Evolutionary conservation across 768 basidiomycete species (phyloP).

Genomic region (Boletus reticulatus): DNA sequence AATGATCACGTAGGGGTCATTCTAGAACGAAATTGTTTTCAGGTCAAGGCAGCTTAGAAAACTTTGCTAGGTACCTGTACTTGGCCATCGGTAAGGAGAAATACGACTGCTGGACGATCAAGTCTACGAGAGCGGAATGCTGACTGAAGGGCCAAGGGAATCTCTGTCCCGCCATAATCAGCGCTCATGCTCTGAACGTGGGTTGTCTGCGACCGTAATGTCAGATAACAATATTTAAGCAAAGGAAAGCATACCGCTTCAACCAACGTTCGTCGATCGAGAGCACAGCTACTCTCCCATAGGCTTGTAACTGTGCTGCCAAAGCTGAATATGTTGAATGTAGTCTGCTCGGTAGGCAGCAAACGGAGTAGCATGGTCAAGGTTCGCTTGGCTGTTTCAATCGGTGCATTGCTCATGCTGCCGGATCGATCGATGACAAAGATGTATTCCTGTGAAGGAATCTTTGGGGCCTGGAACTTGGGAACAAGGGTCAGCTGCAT

Average conservation of each 20-base stretch:
- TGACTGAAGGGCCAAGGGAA: slow-evolving; percentile 37
- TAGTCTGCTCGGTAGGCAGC: slow-evolving; percentile 41
- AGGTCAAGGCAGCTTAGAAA: background rate
- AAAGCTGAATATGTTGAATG: slow-evolving; percentile 62
- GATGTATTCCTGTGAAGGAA: slow-evolving; percentile 52
- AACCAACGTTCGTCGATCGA: slow-evolving; percentile 30
- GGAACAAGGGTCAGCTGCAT: slow-evolving; percentile 58
- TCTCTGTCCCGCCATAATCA: slow-evolving; percentile 52
- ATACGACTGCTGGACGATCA: slow-evolving; percentile 45
- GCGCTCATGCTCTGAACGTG: slow-evolving; percentile 42
- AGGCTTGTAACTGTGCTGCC: slow-evolving; percentile 31
- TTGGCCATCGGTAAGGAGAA: slow-evolving; percentile 60
- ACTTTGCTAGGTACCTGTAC: slow-evolving; percentile 25
- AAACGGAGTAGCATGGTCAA: slow-evolving; percentile 47
- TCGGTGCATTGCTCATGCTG: slow-evolving; percentile 45
- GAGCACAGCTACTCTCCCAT: slow-evolving; percentile 36
- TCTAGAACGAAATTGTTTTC: background rate
- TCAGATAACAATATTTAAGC: slow-evolving; percentile 6
- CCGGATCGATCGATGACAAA: slow-evolving; percentile 61
- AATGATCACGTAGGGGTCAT: slow-evolving; percentile 20
- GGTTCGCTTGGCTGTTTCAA: slow-evolving; percentile 48
- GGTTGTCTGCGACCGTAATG: slow-evolving; percentile 29
- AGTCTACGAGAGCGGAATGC: slow-evolving; percentile 37
- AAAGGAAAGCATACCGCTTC: slow-evolving; percentile 33
- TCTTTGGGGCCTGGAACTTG: slow-evolving; percentile 41